A percentile compares a stretch with the other conserved stretches of the same genome.
Conservation (phyloP, 192 early-diverging fungal species). For the Coemansia sp. region DNA sequence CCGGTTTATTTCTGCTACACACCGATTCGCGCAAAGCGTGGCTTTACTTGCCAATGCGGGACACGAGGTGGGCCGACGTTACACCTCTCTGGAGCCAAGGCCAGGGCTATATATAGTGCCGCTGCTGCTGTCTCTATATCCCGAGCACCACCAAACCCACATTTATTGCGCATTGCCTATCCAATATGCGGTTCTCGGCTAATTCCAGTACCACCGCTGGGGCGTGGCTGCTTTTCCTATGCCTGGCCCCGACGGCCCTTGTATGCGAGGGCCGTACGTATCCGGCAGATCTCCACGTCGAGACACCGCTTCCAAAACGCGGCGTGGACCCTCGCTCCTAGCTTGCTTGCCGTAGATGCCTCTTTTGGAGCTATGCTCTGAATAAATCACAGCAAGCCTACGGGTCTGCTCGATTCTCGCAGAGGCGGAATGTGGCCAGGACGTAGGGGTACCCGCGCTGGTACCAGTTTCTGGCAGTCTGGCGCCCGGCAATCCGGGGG, state of each 20-base stretch:
- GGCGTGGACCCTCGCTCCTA: too few relatives aligned
- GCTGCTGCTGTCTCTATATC: too few relatives aligned
- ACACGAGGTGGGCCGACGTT: too few relatives aligned
- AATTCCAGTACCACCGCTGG: not conserved
- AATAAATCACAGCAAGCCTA: not conserved
- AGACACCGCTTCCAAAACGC: constrained; percentile 21
- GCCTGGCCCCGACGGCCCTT: not conserved
- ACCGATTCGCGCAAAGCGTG: not conserved
- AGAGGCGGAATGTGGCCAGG: constrained; percentile 70
- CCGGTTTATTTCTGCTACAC: not conserved
- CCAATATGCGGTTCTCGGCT: not conserved
- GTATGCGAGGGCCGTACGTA: constrained; percentile 12
- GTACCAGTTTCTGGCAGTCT: constrained; percentile 87
- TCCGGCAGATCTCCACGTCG: constrained; percentile 25
- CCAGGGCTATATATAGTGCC: too few relatives aligned
- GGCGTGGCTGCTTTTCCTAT: not conserved
- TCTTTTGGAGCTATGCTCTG: too few relatives aligned
- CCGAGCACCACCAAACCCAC: too few relatives aligned
- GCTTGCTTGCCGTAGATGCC: too few relatives aligned
- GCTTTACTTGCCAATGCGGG: constrained; percentile 2
- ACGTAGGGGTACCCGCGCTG: constrained; percentile 81
- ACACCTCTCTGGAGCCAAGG: too few relatives aligned
- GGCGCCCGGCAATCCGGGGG: constrained; percentile 61
- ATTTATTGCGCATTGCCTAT: too few relatives aligned
- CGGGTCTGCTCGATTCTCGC: not conserved